Conservation (phyloP, 768 basidiomycete species). For the Mycena epipterygia region DNA sequence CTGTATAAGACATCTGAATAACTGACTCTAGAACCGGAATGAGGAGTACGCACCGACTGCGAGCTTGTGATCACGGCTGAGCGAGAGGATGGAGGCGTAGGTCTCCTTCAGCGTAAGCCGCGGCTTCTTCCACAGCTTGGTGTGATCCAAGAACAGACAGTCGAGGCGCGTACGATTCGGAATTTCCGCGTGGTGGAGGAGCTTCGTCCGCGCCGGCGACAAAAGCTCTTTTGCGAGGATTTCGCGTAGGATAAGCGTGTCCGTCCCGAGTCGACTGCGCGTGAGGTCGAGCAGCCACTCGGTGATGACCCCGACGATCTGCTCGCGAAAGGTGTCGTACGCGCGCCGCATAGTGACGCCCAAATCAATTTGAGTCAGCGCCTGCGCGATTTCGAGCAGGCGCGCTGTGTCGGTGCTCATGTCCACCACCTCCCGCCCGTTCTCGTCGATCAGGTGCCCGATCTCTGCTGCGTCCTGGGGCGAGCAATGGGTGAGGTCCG, state of each 20-base stretch:
- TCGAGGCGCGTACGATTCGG: constrained; percentile 75
- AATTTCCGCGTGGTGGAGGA: constrained; percentile 57
- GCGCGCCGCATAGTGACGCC: constrained; percentile 91
- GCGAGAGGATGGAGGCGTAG: constrained; percentile 79
- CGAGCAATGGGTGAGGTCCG: constrained; percentile 61
- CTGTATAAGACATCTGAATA: constrained; percentile 51
- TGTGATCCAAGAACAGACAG: constrained; percentile 85
- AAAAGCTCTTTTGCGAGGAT: constrained; percentile 79
- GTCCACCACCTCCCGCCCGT: constrained; percentile 88
- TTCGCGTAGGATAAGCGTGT: constrained; percentile 78
- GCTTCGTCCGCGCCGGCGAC: constrained; percentile 68
- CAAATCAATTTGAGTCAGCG: constrained; percentile 89
- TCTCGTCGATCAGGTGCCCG: constrained; percentile 77
- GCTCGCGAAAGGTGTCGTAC: constrained; percentile 91
- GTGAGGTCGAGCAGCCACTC: constrained; percentile 89
- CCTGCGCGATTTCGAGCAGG: constrained; percentile 83
- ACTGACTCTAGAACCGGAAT: background rate
- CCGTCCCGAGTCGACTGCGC: constrained; percentile 76
- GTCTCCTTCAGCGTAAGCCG: constrained; percentile 86
- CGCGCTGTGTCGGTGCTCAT: constrained; percentile 67
- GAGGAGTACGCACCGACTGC: constrained; percentile 76
- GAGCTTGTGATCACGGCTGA: constrained; percentile 81
- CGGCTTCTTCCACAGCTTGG: constrained; percentile 88
- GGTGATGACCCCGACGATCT: constrained; percentile 85
- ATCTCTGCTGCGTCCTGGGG: constrained; percentile 70